These are phyloP conservation scores for Penicillium sp. DNA, from an alignment of 2,329 filamentous ascomycete genomes.

Conservation along the genomic window DNA sequence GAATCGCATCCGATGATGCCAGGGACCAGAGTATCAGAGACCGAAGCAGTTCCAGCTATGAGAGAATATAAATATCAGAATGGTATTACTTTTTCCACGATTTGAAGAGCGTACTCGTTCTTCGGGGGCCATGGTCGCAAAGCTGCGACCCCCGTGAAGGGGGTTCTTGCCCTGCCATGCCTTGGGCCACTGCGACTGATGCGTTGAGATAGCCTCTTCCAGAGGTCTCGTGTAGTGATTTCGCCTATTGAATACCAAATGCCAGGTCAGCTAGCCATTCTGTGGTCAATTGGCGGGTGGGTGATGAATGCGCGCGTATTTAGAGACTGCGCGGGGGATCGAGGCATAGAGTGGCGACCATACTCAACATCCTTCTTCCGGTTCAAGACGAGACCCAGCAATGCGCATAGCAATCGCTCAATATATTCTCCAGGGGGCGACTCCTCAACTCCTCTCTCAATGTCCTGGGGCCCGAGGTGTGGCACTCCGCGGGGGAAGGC, in stretches of 20 bases:
- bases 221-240: conserved; percentile 90
- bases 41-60: conserved; percentile 73
- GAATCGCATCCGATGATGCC: conserved; percentile 78
- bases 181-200: conserved; percentile 82
- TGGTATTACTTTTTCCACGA: not conserved
- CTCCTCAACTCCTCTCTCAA: conserved; percentile 80
- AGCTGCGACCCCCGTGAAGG: conserved; percentile 71
- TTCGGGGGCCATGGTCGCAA: conserved; percentile 73
- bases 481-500: conserved; percentile 80
- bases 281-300: conserved; percentile 3
- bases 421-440: conserved; percentile 74
- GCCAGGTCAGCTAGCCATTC: conserved; percentile 29
- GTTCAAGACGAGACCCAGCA: conserved; percentile 84
- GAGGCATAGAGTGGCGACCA: conserved; percentile 41
- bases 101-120: conserved; percentile 63
- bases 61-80: conserved; percentile 9
- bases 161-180: conserved; percentile 82
- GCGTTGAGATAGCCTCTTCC: conserved; percentile 82
- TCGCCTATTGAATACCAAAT: conserved; percentile 53
- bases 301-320: conserved; percentile 10
- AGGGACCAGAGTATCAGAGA: conserved; percentile 85
- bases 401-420: conserved; percentile 82
- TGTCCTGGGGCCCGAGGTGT: conserved; percentile 90
- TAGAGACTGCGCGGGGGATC: conserved; percentile 8
- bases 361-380: conserved; percentile 99